These are phyloP conservation scores for Striga hermonthica DNA, from an alignment of 305 asterid genomes.

Conservation along the genomic window DNA sequence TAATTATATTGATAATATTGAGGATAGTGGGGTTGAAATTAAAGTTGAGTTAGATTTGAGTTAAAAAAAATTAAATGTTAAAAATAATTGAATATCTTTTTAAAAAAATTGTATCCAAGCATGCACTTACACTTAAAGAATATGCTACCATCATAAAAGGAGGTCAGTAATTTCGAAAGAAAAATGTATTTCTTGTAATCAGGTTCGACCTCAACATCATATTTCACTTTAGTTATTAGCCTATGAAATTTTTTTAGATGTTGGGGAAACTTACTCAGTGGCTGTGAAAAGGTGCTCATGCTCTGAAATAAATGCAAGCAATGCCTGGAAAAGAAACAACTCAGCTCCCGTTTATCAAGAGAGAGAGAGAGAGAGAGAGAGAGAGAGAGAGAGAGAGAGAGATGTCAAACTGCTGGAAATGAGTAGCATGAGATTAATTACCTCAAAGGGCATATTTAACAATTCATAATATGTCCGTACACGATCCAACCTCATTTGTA, in stretches of 20 bases:
- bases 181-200: neutral
- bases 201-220: neutral
- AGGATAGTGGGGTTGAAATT: no score
- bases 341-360: constrained; percentile 12
- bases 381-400: neutral
- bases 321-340: constrained; percentile 54
- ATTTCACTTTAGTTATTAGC: neutral
- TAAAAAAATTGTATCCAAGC: no score
- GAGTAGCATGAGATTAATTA: constrained; percentile 34
- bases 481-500: constrained; percentile 78
- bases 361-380: constrained; percentile 12
- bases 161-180: neutral
- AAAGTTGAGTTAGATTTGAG: no score
- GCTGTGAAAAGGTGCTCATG: constrained; percentile 69
- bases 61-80: no score
- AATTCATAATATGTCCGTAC: constrained; percentile 91
- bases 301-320: constrained; percentile 87
- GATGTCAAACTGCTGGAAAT: constrained; percentile 10
- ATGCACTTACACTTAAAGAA: no score
- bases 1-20: no score
- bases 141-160: neutral
- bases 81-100: no score
- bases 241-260: constrained; percentile 6
- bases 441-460: constrained; percentile 97
- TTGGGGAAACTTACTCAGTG: constrained; percentile 62